phyloP scores from a whole-genome alignment of 805 yeast species.

The Barnettozyma wickerhamii region DNA sequence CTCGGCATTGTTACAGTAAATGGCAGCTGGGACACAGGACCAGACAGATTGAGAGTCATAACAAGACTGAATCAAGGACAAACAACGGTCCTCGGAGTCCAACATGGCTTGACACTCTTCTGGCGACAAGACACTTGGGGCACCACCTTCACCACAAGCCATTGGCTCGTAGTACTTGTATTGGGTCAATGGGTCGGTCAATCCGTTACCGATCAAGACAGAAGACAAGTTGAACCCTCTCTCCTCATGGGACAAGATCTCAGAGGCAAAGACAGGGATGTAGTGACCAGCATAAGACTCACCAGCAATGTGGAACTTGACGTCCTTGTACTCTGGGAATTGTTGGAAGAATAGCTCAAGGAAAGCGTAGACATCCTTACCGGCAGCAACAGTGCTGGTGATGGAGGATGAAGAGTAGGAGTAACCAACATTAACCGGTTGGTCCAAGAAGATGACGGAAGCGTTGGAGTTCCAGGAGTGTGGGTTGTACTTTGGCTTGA shows the following conservation, averaged over 20 bases:
- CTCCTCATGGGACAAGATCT: slow-evolving; percentile 64
- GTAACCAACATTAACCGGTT: slow-evolving; percentile 84
- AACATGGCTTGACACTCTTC: slow-evolving; percentile 75
- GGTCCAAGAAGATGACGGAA: slow-evolving; percentile 80
- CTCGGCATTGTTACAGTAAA: slow-evolving; percentile 84
- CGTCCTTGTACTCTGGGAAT: slow-evolving; percentile 51
- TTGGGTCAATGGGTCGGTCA: slow-evolving; percentile 81
- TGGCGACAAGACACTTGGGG: slow-evolving; percentile 68
- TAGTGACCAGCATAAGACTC: slow-evolving; percentile 95
- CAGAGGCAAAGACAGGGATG: slow-evolving; percentile 84
- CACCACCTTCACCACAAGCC: slow-evolving; percentile 95
- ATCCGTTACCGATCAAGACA: slow-evolving; percentile 85
- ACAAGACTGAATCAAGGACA: slow-evolving; percentile 69
- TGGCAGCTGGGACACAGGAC: slow-evolving; percentile 86
- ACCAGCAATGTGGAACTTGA: slow-evolving; percentile 84
- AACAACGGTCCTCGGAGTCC: slow-evolving; percentile 70
- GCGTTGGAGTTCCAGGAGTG: slow-evolving; percentile 84
- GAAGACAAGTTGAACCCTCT: slow-evolving; percentile 64
- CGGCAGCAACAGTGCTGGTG: slow-evolving; percentile 75
- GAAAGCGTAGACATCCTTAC: slow-evolving; percentile 75
- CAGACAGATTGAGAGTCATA: slow-evolving; percentile 70
- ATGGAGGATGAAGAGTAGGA: slow-evolving; percentile 62
- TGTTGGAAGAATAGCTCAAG: slow-evolving; percentile 75
- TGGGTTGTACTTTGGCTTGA: slow-evolving; percentile 67
- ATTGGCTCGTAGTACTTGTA: slow-evolving; percentile 79